Percentiles rank a stretch among this genome's conserved stretches.
phyloP scores from a whole-genome alignment of 2,329 filamentous ascomycete species.

The Aspergillus sp. region DNA sequence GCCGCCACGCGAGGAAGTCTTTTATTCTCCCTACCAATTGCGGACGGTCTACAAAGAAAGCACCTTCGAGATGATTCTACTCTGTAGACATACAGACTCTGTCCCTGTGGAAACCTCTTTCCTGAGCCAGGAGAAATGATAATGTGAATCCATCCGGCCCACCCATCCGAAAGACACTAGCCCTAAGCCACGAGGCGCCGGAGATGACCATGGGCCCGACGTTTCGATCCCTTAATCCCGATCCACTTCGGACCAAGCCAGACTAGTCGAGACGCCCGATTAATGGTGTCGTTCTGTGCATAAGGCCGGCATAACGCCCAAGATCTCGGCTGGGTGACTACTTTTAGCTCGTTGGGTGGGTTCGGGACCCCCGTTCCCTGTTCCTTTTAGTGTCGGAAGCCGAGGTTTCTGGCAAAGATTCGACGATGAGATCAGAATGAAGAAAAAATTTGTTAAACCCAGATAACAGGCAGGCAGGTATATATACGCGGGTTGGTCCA shows the following conservation, averaged over 20 bases:
- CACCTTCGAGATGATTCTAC: no score
- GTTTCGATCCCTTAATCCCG: slow-evolving; percentile 2
- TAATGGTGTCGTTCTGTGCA: slow-evolving; percentile 8
- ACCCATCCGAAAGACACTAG: neutral
- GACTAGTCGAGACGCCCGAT: slow-evolving; percentile 5
- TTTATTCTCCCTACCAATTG: no score
- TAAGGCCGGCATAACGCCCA: slow-evolving; percentile 10
- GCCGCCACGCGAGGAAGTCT: no score
- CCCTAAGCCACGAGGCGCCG: slow-evolving; percentile 11
- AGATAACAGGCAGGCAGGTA: neutral
- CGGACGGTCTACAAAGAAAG: no score
- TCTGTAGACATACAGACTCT: no score
- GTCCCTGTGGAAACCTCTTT: no score
- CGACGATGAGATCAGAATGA: slow-evolving; percentile 1
- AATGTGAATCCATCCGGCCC: no score
- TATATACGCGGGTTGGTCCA: neutral
- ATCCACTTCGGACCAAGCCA: slow-evolving; percentile 11
- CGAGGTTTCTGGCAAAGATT: slow-evolving; percentile 4
- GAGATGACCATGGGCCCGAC: slow-evolving; percentile 9
- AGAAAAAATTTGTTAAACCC: neutral
- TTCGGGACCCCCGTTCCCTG: slow-evolving; percentile 1
- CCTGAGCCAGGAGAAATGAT: no score
- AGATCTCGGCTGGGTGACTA: slow-evolving; percentile 5
- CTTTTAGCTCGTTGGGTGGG: slow-evolving; percentile 1
- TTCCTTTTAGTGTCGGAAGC: slow-evolving; percentile 1